Base-by-base conservation (phyloP, 192 early-diverging fungal genomes). In the Umbelopsis sp. region DNA sequence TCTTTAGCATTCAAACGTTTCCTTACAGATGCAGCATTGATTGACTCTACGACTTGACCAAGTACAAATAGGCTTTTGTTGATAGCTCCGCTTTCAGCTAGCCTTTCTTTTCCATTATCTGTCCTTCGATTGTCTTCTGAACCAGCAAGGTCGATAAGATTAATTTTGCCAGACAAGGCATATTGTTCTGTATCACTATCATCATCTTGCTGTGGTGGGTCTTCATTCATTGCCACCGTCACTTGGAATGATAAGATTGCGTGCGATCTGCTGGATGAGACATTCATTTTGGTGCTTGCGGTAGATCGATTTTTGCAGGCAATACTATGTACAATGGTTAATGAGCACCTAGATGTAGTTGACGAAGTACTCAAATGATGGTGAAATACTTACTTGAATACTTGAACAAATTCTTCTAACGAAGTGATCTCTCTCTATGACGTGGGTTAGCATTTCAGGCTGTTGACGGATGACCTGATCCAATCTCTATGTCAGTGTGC, bases 141-240 rank as follows among this genome's bases (percentile, higher is more conserved):
- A 1, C 90, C 89, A 0, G 90, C 90, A 78, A 91, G 66, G 62
- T 91, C 90, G 11, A 90, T 88, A 9, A 91, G 65, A 59, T 89
- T 83, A 31, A 91, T 69, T 14, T 81, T 80, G 0, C 88, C 86
- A 36, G 51, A 51, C 17, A 70, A 78, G 76, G 72, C 79, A 80
- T 34, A 69, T 75, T 32, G 26, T 16, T 36, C 56, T 20, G 74
- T 78, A 43, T 74, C 75, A 11, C 51, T 71, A 0, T 74, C 76
- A 10, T 78, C 47, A 22, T 84, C 74, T 21, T 45, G 74, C 81
- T 81, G 29, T 2, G 54, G 3, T 10, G 29, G 32, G 38, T 66
- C 26, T 4, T 80, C 11, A 3, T 25, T 25, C 17, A 49, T 74
- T 16, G 26, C 44, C n/a, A 34, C 45, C n/a, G 77, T 69, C 9